Evolutionary conservation across 2,329 filamentous ascomycete genomes (phyloP), one percentile per base, ranked within the genome.

Genomic region (Rosellinia necatrix): DNA sequence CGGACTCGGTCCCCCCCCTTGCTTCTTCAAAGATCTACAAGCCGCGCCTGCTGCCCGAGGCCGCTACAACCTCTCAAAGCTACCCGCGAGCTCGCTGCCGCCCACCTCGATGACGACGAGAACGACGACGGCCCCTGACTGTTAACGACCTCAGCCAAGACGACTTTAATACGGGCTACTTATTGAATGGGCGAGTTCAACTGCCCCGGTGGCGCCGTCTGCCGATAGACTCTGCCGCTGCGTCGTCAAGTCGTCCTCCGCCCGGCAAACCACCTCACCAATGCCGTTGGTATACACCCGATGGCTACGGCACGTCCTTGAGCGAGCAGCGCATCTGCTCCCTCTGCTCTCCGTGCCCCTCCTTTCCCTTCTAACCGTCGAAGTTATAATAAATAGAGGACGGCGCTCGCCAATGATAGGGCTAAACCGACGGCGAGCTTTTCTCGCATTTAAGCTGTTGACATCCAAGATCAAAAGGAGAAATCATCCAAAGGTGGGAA

Each of bases 311-410:
- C 7, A 50, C 50, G 22, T 63, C 61, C 12, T 24, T 64, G 7
- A 66, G 64, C 21, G 58, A 66, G 44, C 62, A 64, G 53, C 55
- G 29, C n/a, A n/a, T n/a, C n/a, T n/a, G n/a, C n/a, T n/a, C n/a
- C n/a, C n/a, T n/a, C n/a, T n/a, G n/a, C n/a, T n/a, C n/a, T n/a
- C n/a, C n/a, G n/a, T n/a, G n/a, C n/a, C n/a, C n/a, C n/a, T n/a
- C n/a, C n/a, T n/a, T n/a, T n/a, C n/a, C n/a, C n/a, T n/a, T n/a
- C n/a, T n/a, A n/a, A n/a, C n/a, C n/a, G n/a, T n/a, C n/a, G n/a
- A n/a, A n/a, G n/a, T n/a, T n/a, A n/a, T n/a, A n/a, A n/a, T n/a
- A n/a, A n/a, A n/a, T n/a, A n/a, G n/a, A n/a, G n/a, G n/a, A n/a
- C n/a, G n/a, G n/a, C n/a, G n/a, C n/a, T n/a, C n/a, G n/a, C n/a